Base-by-base conservation (phyloP, 805 yeast species). In the Saturnispora besseyi region DNA sequence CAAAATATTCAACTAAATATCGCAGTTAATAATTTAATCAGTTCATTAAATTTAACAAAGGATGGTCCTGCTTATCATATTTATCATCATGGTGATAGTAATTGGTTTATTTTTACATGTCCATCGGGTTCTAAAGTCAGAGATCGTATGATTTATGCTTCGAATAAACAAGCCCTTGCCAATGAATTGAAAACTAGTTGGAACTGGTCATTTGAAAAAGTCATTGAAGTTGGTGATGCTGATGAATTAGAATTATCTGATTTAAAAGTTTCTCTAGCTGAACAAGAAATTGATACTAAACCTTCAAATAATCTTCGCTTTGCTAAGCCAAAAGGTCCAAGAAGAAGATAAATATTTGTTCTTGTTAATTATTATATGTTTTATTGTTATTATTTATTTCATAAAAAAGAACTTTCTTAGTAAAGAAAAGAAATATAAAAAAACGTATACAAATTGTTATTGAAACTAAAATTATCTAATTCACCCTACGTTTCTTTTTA, bases 111-210 rank as follows among this genome's bases (percentile, higher is more conserved):
- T 31, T 87, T 87, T 62, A 75, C 91, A 7, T 90, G 96, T 65
- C 98, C 99, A 3, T 80, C 95, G 0, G 89, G 90, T 1, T 83
- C 96, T 41, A 82, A 81, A 66, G 93, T 93, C 38, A 85, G 83
- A 64, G 93, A 89, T 47, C 77, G 98, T 59, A 91, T 91, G 97
- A 64, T 89, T 46, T 88, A 89, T 61, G 98, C 99, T 1, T 78
- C 96, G 3, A 84, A 83, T 53, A 84, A 81, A 61, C 74, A 72
- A 47, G 84, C 83, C 7, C 73, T 84, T 49, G 65, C 81, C 32
- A 72, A 70, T 43, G 72, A 75, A 51, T 68, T 85, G 60, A 71
- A 74, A 52, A 51, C 60, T 7, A 67, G 66, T 41, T 32, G 29
- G 22, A 62, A 61, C 1, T 57, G 73, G 33, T 60, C 62, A 9